Base-by-base conservation (phyloP, 768 basidiomycete species). In the Xerocomellus chrysenteron region DNA sequence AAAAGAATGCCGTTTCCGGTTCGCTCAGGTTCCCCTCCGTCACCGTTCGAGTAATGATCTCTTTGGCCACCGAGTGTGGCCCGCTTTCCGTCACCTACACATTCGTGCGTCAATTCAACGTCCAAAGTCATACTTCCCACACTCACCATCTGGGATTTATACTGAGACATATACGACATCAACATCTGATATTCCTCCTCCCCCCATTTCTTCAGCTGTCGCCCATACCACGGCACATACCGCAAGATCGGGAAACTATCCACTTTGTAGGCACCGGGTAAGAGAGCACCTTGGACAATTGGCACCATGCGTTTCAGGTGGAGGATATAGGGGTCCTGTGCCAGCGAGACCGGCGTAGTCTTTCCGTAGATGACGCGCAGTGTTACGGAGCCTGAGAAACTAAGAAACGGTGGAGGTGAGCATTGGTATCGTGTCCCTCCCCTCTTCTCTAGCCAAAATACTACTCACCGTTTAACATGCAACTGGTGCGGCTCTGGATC, bases 161-260 rank as follows among this genome's bases (percentile, higher is more conserved):
- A 82, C 41, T 69, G 72, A 19, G 69, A 62, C 11, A 85, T 68
- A 36, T 82, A 80, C 0, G 71, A 66, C 55, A 74, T 80, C 66
- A 85, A 81, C 30, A 85, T 65, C 0, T 57, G 60, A 0, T 83
- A 73, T 57, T 87, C 85, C 55, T 84, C 80, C 2, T 65, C 59
- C 45, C 86, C 84, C 39, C 82, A 84, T 2, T 75, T 71, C 55
- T 76, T 76, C 7, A 88, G 74, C 51, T 83, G 79, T 16, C 76
- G 73, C 1, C 83, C 74, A 61, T 86, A 86, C n/a, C 82, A 82
- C 1, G 87, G 86, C n/a, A 88, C 62, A 58, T 81, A 83, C 19
- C 54, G 57, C 26, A 77, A 60, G 43, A 74, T 48, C 0, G 76
- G 76, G 52, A 66, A 70, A n/a, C 59, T 61, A 50, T 78, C 75